These are phyloP conservation scores for Crithidia brevicula DNA, from an alignment of 208 protist species.

Conservation along the genomic window DNA sequence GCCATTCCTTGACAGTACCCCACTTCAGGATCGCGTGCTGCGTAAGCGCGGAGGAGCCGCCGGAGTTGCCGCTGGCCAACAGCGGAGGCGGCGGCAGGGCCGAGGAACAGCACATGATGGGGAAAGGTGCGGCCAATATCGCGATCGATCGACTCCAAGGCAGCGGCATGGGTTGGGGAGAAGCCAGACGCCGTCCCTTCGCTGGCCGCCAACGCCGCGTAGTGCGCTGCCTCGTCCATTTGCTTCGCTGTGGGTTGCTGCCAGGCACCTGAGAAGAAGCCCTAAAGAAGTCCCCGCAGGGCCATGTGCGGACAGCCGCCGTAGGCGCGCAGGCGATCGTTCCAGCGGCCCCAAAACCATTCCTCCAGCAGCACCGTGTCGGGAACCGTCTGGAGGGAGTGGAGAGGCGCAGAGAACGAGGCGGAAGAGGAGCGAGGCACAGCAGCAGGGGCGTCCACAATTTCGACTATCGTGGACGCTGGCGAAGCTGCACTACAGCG, in stretches of 20 bases:
- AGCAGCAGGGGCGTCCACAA: background rate
- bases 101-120: slow-evolving; percentile 55
- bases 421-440: background rate
- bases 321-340: slow-evolving; percentile 12
- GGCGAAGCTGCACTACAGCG: too few species aligned
- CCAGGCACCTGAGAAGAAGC: slow-evolving; percentile 49
- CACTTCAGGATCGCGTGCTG: slow-evolving; percentile 49
- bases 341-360: slow-evolving; percentile 26
- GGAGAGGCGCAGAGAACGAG: background rate
- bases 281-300: slow-evolving; percentile 44
- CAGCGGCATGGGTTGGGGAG: background rate
- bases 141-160: slow-evolving; percentile 43
- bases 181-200: too few species aligned
- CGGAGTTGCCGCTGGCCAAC: slow-evolving; percentile 47
- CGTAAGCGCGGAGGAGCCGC: slow-evolving; percentile 53
- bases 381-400: too few species aligned
- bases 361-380: slow-evolving; percentile 1
- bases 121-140: slow-evolving; percentile 70
- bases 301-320: slow-evolving; percentile 29
- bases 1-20: slow-evolving; percentile 86
- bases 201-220: slow-evolving; percentile 7
- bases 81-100: slow-evolving; percentile 1
- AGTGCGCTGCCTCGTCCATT: slow-evolving; percentile 6
- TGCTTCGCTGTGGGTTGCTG: slow-evolving; percentile 29
- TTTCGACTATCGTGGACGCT: too few species aligned